These are phyloP conservation scores for Xerophyta viscosa DNA, from an alignment of 106 monocot species.

Conservation along the genomic window DNA sequence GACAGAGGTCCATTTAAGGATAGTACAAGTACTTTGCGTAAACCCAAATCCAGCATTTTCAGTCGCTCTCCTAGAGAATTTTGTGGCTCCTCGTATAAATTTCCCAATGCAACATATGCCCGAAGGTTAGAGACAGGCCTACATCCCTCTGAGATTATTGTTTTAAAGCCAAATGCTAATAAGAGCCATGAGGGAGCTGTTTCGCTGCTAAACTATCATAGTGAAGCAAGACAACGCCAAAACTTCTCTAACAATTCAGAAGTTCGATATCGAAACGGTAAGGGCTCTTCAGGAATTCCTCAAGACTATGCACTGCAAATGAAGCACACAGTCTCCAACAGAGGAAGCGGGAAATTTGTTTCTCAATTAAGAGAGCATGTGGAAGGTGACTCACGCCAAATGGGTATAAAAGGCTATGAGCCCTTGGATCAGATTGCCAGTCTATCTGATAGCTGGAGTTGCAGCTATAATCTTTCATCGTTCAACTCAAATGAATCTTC, in stretches of 20 bases:
- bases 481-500: slow-evolving; percentile 23
- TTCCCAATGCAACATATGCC: slow-evolving; percentile 11
- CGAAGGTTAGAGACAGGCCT: slow-evolving; percentile 1
- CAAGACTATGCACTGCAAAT: too few relatives aligned
- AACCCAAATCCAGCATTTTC: slow-evolving; percentile 6
- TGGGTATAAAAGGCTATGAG: too few relatives aligned
- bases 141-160: slow-evolving; percentile 38
- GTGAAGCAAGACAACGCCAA: too few relatives aligned
- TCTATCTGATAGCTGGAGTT: slow-evolving; percentile 6
- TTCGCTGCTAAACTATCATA: slow-evolving; percentile 7
- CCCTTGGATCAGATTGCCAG: not conserved
- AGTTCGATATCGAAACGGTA: too few relatives aligned
- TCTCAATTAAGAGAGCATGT: too few relatives aligned
- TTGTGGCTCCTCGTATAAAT: slow-evolving; percentile 12
- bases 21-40: not conserved
- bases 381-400: too few relatives aligned
- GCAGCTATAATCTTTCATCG: slow-evolving; percentile 2
- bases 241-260: too few relatives aligned
- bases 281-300: too few relatives aligned
- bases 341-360: too few relatives aligned
- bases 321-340: too few relatives aligned
- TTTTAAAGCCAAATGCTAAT: slow-evolving; percentile 45
- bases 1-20: too few relatives aligned
- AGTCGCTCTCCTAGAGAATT: slow-evolving; percentile 8
- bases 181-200: slow-evolving; percentile 15